These are phyloP conservation scores for Podospora conica DNA, from an alignment of 495 filamentous ascomycete species.

Conservation along the genomic window DNA sequence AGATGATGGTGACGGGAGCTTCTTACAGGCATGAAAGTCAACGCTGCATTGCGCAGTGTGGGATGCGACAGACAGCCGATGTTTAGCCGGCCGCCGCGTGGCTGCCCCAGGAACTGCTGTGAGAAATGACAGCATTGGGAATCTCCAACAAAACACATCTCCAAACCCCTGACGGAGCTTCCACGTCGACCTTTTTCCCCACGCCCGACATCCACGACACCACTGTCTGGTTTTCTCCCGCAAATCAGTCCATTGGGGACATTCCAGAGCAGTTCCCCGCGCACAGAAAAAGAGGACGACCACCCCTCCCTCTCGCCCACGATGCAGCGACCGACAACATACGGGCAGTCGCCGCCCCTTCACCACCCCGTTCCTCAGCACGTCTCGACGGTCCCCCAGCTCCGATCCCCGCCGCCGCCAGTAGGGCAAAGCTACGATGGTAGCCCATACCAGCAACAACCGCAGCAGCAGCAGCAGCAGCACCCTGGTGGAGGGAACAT, in stretches of 20 bases:
- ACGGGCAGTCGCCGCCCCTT: constrained; percentile 87
- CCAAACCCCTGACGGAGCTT: constrained; percentile 18
- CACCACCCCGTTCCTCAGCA: constrained; percentile 98
- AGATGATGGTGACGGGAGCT: neutral
- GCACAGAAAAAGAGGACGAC: neutral
- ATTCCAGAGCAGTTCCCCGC: neutral
- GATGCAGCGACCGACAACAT: constrained; percentile 75
- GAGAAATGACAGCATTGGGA: constrained; percentile 24
- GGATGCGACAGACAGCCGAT: constrained; percentile 5
- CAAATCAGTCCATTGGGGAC: neutral
- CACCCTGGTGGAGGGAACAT: constrained; percentile 47
- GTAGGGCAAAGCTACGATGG: constrained; percentile 60
- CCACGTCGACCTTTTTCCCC: neutral
- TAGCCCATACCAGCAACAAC: constrained; percentile 65
- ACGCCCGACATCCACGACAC: neutral
- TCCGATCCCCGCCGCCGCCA: constrained; percentile 91
- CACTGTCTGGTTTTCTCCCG: neutral
- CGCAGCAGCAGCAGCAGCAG: constrained; percentile 24
- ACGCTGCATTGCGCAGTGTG: neutral
- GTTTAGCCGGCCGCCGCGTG: constrained; percentile 20
- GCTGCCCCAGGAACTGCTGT: constrained; percentile 1
- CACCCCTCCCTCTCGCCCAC: constrained; percentile 13
- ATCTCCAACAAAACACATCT: constrained; percentile 36
- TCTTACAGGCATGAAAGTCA: neutral
- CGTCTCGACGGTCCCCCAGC: constrained; percentile 97